Conservation (phyloP, 2,329 filamentous ascomycete species). For the Botrytis squamosa region DNA sequence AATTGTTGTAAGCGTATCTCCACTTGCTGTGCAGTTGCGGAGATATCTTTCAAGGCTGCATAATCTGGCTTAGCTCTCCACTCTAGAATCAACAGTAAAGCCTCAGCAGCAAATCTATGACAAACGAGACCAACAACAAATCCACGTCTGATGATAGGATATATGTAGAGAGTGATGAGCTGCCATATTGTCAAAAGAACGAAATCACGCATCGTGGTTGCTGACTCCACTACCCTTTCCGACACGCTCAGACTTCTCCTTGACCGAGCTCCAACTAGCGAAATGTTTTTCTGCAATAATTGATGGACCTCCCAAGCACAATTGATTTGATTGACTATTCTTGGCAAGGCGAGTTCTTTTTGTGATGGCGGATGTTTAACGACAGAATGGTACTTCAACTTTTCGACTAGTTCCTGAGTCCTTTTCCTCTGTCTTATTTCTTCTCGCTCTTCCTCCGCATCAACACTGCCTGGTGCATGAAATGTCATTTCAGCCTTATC, state of each 20-base stretch:
- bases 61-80: conserved; percentile 77
- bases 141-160: conserved; percentile 68
- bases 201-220: conserved; percentile 78
- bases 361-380: conserved; percentile 71
- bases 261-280: conserved; percentile 75
- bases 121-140: conserved; percentile 79
- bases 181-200: conserved; percentile 68
- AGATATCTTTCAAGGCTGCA: conserved; percentile 90
- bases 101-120: conserved; percentile 78
- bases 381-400: conserved; percentile 85
- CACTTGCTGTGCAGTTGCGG: conserved; percentile 93
- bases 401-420: conserved; percentile 71
- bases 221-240: conserved; percentile 90
- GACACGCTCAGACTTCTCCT: conserved; percentile 89
- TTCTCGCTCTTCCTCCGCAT: conserved; percentile 70
- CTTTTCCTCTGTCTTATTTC: conserved; percentile 57
- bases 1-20: conserved; percentile 97
- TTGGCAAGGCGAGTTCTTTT: conserved; percentile 77
- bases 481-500: conserved; percentile 57
- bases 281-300: conserved; percentile 84
- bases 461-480: conserved; percentile 54
- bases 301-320: conserved; percentile 89
- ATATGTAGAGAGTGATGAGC: conserved; percentile 70
- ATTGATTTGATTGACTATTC: conserved; percentile 90
- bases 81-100: conserved; percentile 75